A percentile compares a stretch with the other conserved stretches of the same genome.
Evolutionary conservation across 202 grass and related monocot species (phyloP).

Genomic region (Alloteropsis angusta): DNA sequence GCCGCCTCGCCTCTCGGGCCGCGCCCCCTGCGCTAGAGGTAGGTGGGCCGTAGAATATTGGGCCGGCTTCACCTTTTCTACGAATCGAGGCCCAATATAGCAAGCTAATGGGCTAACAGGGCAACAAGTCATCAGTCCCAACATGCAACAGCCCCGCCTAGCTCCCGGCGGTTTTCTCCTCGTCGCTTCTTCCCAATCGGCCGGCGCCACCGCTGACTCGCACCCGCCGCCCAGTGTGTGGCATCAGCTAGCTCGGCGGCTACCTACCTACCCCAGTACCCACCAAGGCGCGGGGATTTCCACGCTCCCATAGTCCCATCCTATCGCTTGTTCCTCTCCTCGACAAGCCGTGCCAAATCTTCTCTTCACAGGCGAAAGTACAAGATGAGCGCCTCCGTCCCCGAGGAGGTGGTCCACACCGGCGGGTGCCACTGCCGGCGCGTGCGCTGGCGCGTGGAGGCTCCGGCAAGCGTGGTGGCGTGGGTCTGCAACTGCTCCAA

Average conservation of each 20-base stretch:
- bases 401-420: constrained; percentile 33
- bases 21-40: too few species aligned
- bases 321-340: not conserved
- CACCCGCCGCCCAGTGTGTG: not conserved
- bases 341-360: not conserved
- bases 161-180: too few species aligned
- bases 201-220: not conserved
- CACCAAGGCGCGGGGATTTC: not conserved
- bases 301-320: not conserved
- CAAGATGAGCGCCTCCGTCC: not conserved
- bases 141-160: too few species aligned
- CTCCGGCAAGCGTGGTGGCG: constrained; percentile 54
- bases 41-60: too few species aligned
- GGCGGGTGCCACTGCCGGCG: constrained; percentile 76
- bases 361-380: not conserved
- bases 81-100: too few species aligned
- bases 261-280: not conserved
- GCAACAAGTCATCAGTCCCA: too few species aligned
- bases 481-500: constrained; percentile 77
- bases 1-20: too few species aligned
- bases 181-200: not conserved
- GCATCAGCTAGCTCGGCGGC: not conserved
- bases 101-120: too few species aligned
- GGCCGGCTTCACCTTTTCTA: too few species aligned
- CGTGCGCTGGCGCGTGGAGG: constrained; percentile 66